These are phyloP conservation scores for Shiraia sp. DNA, from an alignment of 2,329 filamentous ascomycete genomes.

Conservation along the genomic window DNA sequence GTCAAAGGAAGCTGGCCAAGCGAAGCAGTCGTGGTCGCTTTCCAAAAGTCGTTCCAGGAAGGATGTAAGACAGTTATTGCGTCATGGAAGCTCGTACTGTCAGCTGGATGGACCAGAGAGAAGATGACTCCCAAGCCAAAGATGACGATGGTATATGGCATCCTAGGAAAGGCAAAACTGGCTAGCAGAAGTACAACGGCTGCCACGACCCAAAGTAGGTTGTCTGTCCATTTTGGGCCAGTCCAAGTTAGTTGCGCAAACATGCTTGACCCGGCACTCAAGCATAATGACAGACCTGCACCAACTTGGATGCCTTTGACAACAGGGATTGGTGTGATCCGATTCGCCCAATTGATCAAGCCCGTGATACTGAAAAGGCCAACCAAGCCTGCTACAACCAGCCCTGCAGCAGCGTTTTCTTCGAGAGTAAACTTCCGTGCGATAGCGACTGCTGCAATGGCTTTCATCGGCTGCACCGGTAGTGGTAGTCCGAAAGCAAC, in stretches of 20 bases:
- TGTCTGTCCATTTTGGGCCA: slow-evolving; percentile 70
- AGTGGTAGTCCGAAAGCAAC: slow-evolving; percentile 83
- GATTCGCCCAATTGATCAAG: slow-evolving; percentile 72
- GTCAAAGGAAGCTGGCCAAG: slow-evolving; percentile 89
- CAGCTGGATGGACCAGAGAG: slow-evolving; percentile 53
- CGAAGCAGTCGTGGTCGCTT: slow-evolving; percentile 67
- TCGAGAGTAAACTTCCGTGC: slow-evolving; percentile 66
- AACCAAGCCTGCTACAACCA: slow-evolving; percentile 75
- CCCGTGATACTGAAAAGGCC: slow-evolving; percentile 79
- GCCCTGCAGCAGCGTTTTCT: slow-evolving; percentile 79
- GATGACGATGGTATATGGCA: slow-evolving; percentile 78
- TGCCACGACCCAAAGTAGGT: slow-evolving; percentile 73
- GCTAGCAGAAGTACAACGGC: slow-evolving; percentile 73
- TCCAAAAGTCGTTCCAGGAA: slow-evolving; percentile 53
- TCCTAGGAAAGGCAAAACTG: slow-evolving; percentile 65
- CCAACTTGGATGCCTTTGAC: slow-evolving; percentile 95
- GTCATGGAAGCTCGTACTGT: slow-evolving; percentile 52
- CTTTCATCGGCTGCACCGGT: slow-evolving; percentile 88
- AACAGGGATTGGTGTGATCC: slow-evolving; percentile 79
- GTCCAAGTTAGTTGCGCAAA: slow-evolving; percentile 72
- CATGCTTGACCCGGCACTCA: slow-evolving; percentile 72
- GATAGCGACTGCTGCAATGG: slow-evolving; percentile 90
- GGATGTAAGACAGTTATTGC: slow-evolving; percentile 55
- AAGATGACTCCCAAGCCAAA: slow-evolving; percentile 71
- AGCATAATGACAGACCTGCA: slow-evolving; percentile 79